Percentiles rank a stretch among this genome's conserved stretches.
Conservation (phyloP, 345 rosid genomes). For the Eucalyptus sp. region DNA sequence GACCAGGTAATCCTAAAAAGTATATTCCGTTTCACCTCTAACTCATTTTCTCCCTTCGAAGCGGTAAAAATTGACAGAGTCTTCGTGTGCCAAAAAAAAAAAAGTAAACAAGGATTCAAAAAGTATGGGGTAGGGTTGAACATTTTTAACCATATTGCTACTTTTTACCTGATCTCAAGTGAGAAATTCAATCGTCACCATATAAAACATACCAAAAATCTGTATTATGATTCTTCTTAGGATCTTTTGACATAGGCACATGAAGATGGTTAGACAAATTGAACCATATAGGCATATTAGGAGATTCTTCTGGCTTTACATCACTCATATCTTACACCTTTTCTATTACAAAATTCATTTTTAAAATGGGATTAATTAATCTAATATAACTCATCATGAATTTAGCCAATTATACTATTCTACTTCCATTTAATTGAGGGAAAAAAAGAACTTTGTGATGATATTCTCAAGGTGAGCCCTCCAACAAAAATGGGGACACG, state of each 20-base stretch:
- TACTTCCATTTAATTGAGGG: not conserved
- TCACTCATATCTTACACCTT: not conserved
- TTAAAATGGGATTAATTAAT: no score
- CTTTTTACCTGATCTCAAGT: not conserved
- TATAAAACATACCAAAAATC: not conserved
- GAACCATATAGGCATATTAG: not conserved
- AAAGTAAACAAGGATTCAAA: not conserved
- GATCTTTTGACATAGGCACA: not conserved
- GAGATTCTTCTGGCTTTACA: not conserved
- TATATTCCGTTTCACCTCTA: no score
- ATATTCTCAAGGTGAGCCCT: no score
- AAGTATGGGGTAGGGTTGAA: not conserved
- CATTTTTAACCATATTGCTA: not conserved
- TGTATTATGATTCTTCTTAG: not conserved
- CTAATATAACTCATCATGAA: not conserved
- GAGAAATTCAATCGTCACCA: not conserved
- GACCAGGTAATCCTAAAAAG: not conserved
- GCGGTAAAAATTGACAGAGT: not conserved
- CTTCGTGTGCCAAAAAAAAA: no score
- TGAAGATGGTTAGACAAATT: no score
- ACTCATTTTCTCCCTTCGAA: not conserved
- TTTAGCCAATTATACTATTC: not conserved
- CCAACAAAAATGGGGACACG: no score
- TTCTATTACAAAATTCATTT: not conserved
- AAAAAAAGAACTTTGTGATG: not conserved